These are phyloP conservation scores for Pichia phayaonensis DNA, from an alignment of 805 yeast genomes.

Conservation along the genomic window DNA sequence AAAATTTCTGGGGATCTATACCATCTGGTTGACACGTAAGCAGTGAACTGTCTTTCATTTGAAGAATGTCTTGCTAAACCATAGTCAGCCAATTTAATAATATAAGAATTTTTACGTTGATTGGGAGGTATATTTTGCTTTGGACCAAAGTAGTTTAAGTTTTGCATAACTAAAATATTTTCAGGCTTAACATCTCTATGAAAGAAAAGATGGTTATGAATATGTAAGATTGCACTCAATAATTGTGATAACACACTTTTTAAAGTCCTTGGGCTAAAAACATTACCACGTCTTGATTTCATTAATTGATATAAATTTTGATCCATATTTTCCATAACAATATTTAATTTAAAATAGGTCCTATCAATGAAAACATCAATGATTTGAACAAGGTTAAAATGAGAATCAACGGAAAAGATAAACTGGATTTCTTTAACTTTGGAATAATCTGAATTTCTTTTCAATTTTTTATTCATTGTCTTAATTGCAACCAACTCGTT, in stretches of 20 bases:
- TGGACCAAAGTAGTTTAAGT: constrained; percentile 44
- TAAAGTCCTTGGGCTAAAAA: constrained; percentile 51
- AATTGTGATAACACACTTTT: constrained; percentile 66
- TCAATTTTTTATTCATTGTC: constrained; percentile 55
- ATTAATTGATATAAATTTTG: constrained; percentile 75
- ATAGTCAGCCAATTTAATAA: constrained; percentile 72
- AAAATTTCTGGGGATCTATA: constrained; percentile 78
- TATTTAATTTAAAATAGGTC: constrained; percentile 51
- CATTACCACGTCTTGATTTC: constrained; percentile 45
- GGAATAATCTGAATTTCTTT: constrained; percentile 46
- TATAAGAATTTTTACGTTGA: constrained; percentile 38
- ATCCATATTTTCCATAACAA: constrained; percentile 85
- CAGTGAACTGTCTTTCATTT: constrained; percentile 53
- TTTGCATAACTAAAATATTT: constrained; percentile 66
- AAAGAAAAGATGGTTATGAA: constrained; percentile 59
- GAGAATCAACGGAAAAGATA: constrained; percentile 60
- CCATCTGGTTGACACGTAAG: constrained; percentile 82
- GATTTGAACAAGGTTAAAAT: constrained; percentile 63
- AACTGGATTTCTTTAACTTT: constrained; percentile 62
- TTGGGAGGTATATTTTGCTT: constrained; percentile 33
- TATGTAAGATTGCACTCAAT: constrained; percentile 71
- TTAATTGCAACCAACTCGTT: constrained; percentile 65
- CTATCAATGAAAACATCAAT: constrained; percentile 76
- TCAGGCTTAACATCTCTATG: constrained; percentile 96
- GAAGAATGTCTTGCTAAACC: constrained; percentile 62